phyloP scores from a whole-genome alignment of 306 rosid species.

The Senna tora region DNA sequence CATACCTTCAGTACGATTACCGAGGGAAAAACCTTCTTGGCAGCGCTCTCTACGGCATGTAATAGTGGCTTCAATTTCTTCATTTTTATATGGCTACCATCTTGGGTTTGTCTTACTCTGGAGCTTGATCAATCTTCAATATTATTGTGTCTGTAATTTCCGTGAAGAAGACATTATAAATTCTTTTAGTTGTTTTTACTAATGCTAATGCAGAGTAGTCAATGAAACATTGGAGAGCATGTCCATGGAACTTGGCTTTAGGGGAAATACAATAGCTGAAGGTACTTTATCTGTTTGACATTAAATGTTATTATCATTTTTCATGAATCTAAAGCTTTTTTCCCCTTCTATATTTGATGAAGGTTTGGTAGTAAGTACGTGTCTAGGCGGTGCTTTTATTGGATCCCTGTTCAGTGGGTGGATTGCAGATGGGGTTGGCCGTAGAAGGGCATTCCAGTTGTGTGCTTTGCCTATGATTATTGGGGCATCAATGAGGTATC shows the following conservation, averaged over 20 bases:
- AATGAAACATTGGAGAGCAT: constrained; percentile 88
- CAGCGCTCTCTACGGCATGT: constrained; percentile 64
- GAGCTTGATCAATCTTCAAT: constrained; percentile 37
- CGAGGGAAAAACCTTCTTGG: constrained; percentile 67
- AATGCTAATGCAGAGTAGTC: constrained; percentile 68
- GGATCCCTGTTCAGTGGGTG: constrained; percentile 83
- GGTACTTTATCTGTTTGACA: constrained; percentile 48
- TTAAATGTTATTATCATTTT: constrained; percentile 24
- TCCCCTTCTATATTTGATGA: constrained; percentile 37
- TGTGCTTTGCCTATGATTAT: constrained; percentile 91
- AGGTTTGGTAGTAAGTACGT: constrained; percentile 91
- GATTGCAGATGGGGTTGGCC: constrained; percentile 83
- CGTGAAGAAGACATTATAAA: constrained; percentile 23
- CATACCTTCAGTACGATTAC: constrained; percentile 43
- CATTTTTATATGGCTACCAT: constrained; percentile 86
- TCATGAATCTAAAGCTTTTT: constrained; percentile 20
- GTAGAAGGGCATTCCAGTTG: constrained; percentile 82
- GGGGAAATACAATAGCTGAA: constrained; percentile 79
- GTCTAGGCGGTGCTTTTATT: constrained; percentile 83
- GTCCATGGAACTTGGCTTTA: constrained; percentile 75
- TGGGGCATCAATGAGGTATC: constrained; percentile 80
- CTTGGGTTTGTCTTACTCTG: constrained; percentile 56
- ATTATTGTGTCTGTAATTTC: constrained; percentile 4
- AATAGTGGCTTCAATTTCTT: constrained; percentile 70
- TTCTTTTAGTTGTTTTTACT: constrained; percentile 20